Conservation (phyloP, 1,139 yeast species). For the Maudiozyma humilis region DNA sequence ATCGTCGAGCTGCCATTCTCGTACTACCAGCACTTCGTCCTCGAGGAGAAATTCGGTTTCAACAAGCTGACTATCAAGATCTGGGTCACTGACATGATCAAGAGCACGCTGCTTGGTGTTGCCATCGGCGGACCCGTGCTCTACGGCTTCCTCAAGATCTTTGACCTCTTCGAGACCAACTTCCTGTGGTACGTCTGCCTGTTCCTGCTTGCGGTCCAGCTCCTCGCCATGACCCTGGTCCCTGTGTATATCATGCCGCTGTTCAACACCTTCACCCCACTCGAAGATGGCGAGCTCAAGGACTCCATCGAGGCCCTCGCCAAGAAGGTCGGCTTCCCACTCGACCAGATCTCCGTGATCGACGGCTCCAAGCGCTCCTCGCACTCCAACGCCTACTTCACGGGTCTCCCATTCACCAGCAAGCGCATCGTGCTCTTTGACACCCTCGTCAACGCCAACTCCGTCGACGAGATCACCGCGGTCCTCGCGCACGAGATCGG, state of each 20-base stretch:
- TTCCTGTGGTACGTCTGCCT: constrained; percentile 74
- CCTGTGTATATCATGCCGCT: constrained; percentile 87
- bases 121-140: constrained; percentile 65
- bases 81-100: constrained; percentile 66
- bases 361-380: constrained; percentile 95
- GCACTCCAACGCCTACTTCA: constrained; percentile 92
- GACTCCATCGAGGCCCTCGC: constrained; percentile 76
- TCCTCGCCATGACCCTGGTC: constrained; percentile 60
- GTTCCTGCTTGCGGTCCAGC: constrained; percentile 62
- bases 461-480: constrained; percentile 78
- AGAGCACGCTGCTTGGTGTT: constrained; percentile 45
- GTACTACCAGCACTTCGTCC: constrained; percentile 72
- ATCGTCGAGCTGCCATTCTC: constrained; percentile 56
- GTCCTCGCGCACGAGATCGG: constrained; percentile 96
- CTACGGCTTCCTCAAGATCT: constrained; percentile 69
- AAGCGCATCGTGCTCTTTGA: constrained; percentile 91
- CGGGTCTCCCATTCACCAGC: constrained; percentile 86
- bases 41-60: constrained; percentile 90
- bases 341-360: constrained; percentile 72
- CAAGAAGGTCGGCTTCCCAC: constrained; percentile 67
- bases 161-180: constrained; percentile 68
- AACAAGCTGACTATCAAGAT: constrained; percentile 68
- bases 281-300: constrained; percentile 85
- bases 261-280: constrained; percentile 83
- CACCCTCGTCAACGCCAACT: constrained; percentile 73